Evolutionary conservation across 768 basidiomycete genomes (phyloP), one percentile per base, ranked within the genome.

Genomic region (Boletus reticuloceps): DNA sequence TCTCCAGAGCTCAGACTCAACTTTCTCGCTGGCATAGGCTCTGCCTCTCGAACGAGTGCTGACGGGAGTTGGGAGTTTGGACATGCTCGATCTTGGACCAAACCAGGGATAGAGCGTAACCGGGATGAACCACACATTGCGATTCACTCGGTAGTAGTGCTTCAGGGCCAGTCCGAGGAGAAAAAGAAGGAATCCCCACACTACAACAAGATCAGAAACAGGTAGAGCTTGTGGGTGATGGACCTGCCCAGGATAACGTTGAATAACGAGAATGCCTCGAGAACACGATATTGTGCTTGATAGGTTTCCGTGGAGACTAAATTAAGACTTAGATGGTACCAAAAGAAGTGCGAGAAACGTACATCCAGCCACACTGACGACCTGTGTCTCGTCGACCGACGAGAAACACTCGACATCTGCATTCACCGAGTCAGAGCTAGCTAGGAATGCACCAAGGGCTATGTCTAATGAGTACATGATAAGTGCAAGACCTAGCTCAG

Each of bases 271-370:
- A 92, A 92, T 17, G 86, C 82, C 69, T 85, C 88, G 55, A 93
- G 76, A 19, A 91, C 90, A 29, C 85, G 83, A 68, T 91, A 92
- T 76, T 91, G 91, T n/a, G 90, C 89, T 60, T 91, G 91, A 69
- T 87, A 93, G 56, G 88, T 88, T 63, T 90, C 87, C 22, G 89
- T 91, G 53, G 88, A 84, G 73, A 91, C 91, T 92, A 16, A 36
- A 39, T 61, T 42, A 37, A 53, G 62, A 42, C 46, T 27, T 19
- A 4, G 6, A 19, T 6, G 9, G 19, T 12, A 27, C 56, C 62
- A 50, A 43, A 41, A 37, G 38, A 47, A 50, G 50, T 37, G 22
- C 3, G 20, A 43, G 17, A 40, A 38, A 78, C 88, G 74, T 64
- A 91, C 89, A 91, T 59, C 79, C 82, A 51, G 86, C 82, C 53